Conservation (phyloP, 352 stramenopile species). For the Phytophthora boehmeriae region DNA sequence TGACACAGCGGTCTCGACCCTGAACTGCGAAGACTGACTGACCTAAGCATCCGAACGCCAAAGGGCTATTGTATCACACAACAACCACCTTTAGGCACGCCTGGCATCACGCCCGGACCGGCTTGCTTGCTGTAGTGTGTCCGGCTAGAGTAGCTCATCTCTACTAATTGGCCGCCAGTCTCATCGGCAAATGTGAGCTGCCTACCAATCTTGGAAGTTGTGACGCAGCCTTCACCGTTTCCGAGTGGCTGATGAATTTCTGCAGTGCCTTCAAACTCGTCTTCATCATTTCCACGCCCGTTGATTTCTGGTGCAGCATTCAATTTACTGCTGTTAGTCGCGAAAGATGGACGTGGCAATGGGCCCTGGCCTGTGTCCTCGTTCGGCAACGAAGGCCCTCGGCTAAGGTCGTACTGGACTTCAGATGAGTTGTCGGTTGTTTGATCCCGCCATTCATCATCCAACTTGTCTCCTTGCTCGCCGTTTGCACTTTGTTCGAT, state of each 20-base stretch:
- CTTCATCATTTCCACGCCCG: constrained; percentile 15
- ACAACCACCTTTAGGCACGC: constrained; percentile 30
- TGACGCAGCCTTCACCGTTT: constrained; percentile 6
- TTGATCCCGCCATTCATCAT: constrained; percentile 33
- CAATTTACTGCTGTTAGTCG: constrained; percentile 21
- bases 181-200: constrained; percentile 75
- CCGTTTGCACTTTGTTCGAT: constrained; percentile 43
- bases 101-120: constrained; percentile 35
- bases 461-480: constrained; percentile 18
- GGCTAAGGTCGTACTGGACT: constrained; percentile 10
- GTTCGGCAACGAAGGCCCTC: constrained; percentile 12
- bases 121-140: constrained; percentile 85
- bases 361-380: constrained; percentile 11
- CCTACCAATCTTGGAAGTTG: constrained; percentile 36
- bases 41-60: constrained; percentile 3
- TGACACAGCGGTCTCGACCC: background rate
- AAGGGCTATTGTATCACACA: constrained; percentile 24
- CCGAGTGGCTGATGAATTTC: constrained; percentile 20
- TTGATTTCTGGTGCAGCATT: constrained; percentile 18
- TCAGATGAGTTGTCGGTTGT: constrained; percentile 39
- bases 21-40: constrained; percentile 1
- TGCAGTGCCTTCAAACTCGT: constrained; percentile 23
- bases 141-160: constrained; percentile 75
- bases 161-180: constrained; percentile 50
- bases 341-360: constrained; percentile 9